Evolutionary conservation across 192 early-diverging fungal species (phyloP).

Genomic region (Chytriomyces sp.): DNA sequence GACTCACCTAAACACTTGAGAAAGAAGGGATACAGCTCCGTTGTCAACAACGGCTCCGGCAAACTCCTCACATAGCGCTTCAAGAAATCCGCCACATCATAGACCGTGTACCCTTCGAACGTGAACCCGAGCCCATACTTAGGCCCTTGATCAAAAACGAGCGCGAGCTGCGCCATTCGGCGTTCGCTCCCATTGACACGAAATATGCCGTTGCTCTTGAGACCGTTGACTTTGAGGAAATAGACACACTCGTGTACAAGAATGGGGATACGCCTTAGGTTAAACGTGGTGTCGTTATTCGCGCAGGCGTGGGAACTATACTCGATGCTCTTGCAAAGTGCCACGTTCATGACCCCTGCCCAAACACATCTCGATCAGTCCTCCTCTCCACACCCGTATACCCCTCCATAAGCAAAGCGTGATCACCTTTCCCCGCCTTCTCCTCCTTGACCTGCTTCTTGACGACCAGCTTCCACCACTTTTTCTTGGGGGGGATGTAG

Average conservation of each 20-base stretch:
- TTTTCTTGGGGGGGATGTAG: slow-evolving; percentile 32
- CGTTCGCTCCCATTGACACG: slow-evolving; percentile 53
- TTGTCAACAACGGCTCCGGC: slow-evolving; percentile 54
- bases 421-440: slow-evolving; percentile 7
- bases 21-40: slow-evolving; percentile 47
- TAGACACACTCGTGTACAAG: slow-evolving; percentile 42
- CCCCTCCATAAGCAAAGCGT: slow-evolving; percentile 1
- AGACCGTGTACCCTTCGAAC: slow-evolving; percentile 51
- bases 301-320: slow-evolving; percentile 36
- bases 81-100: slow-evolving; percentile 55
- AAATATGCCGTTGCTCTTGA: slow-evolving; percentile 46
- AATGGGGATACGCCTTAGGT: slow-evolving; percentile 41
- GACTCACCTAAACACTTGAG: slow-evolving; percentile 44
- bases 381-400: not conserved
- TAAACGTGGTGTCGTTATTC: slow-evolving; percentile 3
- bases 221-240: slow-evolving; percentile 39
- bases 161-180: slow-evolving; percentile 43
- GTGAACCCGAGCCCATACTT: slow-evolving; percentile 44
- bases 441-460: not conserved
- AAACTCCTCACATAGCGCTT: slow-evolving; percentile 51
- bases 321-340: slow-evolving; percentile 34
- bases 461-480: slow-evolving; percentile 43
- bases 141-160: slow-evolving; percentile 45
- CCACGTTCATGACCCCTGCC: slow-evolving; percentile 17
- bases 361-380: no score